Base-by-base conservation (phyloP, 192 early-diverging fungal species). In the Diversispora epigaea region DNA sequence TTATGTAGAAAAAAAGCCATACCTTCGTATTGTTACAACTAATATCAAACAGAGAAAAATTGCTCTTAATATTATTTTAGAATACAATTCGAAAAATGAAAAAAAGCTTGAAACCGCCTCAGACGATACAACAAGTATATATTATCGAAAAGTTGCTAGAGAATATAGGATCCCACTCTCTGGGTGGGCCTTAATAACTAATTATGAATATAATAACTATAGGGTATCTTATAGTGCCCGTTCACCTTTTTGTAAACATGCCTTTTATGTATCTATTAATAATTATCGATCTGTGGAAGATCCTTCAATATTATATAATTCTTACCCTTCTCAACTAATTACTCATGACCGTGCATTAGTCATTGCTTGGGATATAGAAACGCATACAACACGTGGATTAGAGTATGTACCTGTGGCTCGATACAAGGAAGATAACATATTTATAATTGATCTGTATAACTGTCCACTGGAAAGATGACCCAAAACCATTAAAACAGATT, bases 381-480 rank as follows among this genome's bases (percentile, higher is more conserved):
- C 21, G 25, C 6, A 62, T 14, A 21, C 12, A 19, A 19, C 61
- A 14, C 61, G 61, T 62, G 61, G 61, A 3, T 63, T 10, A 63
- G 62, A 22, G n/a, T n/a, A n/a, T n/a, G 4, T 17, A 25, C 61
- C 21, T 63, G 12, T 19, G 32, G 61, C 4, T 0, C n/a, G 22
- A 63, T 19, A 64, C 39, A 6, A 12, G 2, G 22, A 4, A 8
- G 14, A 3, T 8, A 14, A 63, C 14, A 21, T 63, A 19, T 63
- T 63, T 63, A 63, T n/a, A n/a, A n/a, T n/a, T 21, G 32, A 63
- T 63, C 32, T 9, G 61, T 8, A 63, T 63, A 21, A 63, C 61
- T 21, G 4, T 63, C 4, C 61, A 63, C 3, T 63, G 61, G 61
- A 63, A 63, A 63, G 61, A 63, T 5, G 21, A 63, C 19, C 61